Conservation (phyloP, 2,329 filamentous ascomycete genomes). For the Tolypocladium guangdongense region DNA sequence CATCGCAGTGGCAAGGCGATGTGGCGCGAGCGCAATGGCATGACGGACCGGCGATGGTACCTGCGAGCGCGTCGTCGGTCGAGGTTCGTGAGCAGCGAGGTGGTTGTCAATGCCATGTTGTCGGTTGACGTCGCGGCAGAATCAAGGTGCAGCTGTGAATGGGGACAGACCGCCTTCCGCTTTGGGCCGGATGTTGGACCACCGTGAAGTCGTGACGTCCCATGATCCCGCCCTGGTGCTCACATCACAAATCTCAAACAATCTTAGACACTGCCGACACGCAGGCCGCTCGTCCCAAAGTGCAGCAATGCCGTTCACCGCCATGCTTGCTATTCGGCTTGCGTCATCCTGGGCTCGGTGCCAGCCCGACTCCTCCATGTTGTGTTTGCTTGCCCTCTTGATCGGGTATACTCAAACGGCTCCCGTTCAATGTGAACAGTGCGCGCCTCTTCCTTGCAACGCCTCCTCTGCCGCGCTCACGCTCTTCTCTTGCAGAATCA, state of each 20-base stretch:
- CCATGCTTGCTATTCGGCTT: background rate
- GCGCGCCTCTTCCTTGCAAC: background rate
- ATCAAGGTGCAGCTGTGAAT: constrained; percentile 6
- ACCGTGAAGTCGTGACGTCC: background rate
- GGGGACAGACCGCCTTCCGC: constrained; percentile 13
- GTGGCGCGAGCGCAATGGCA: constrained; percentile 2
- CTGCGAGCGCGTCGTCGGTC: background rate
- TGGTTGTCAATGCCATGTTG: constrained; percentile 6
- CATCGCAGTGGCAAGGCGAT: constrained; percentile 6
- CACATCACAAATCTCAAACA: background rate
- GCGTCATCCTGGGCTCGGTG: background rate
- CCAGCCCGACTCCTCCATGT: background rate
- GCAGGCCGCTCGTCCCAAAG: background rate
- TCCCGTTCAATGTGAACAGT: background rate
- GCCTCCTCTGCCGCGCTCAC: background rate
- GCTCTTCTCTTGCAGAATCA: too few species aligned
- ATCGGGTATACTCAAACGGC: too few species aligned
- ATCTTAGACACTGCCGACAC: too few species aligned
- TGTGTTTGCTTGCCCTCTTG: background rate
- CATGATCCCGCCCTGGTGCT: background rate
- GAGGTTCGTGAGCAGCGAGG: background rate
- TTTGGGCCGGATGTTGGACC: background rate
- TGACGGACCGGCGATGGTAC: constrained; percentile 1
- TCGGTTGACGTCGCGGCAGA: constrained; percentile 14
- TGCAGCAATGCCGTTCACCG: too few species aligned